Evolutionary conservation across 2,329 filamentous ascomycete species (phyloP).

Genomic region (Parascedosporium putredinis): DNA sequence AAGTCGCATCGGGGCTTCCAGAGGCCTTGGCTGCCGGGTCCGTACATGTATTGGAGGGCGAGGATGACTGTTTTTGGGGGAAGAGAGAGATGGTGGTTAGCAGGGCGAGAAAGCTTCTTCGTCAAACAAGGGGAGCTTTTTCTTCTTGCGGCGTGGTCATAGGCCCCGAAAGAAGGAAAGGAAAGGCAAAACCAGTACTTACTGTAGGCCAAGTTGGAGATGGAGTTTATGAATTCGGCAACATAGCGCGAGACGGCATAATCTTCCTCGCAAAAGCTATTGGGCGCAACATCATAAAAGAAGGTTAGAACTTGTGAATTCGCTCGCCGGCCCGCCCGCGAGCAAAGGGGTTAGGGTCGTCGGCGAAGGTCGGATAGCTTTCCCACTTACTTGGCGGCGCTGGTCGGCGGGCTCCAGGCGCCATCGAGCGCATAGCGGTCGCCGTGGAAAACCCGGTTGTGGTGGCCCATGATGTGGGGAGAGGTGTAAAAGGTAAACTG

Average conservation of each 20-base stretch:
- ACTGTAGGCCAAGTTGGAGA: slow-evolving; percentile 27
- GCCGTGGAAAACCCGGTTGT: slow-evolving; percentile 25
- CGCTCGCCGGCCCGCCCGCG: no score
- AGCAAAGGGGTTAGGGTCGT: no score
- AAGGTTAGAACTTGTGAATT: neutral
- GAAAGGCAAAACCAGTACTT: no score
- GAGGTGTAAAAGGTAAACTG: no score
- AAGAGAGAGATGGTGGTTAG: neutral
- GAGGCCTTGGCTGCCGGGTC: slow-evolving; percentile 19
- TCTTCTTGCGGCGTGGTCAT: no score
- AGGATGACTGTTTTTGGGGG: slow-evolving; percentile 28
- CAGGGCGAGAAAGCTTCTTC: no score
- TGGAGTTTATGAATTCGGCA: slow-evolving; percentile 33
- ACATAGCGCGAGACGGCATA: slow-evolving; percentile 31
- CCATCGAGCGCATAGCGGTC: slow-evolving; percentile 23
- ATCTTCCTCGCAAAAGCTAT: slow-evolving; percentile 38
- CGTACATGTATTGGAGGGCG: slow-evolving; percentile 28
- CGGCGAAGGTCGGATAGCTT: slow-evolving; percentile 1
- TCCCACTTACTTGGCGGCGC: slow-evolving; percentile 25
- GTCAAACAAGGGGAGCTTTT: no score
- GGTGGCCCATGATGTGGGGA: slow-evolving; percentile 24
- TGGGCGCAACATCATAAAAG: no score
- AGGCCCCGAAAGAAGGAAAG: no score
- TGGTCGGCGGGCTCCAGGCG: slow-evolving; percentile 28
- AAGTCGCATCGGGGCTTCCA: slow-evolving; percentile 25